Evolutionary conservation across 139 green algal species (phyloP), one percentile per base, ranked within the genome.

Genomic region (Picochlorum sp.): DNA sequence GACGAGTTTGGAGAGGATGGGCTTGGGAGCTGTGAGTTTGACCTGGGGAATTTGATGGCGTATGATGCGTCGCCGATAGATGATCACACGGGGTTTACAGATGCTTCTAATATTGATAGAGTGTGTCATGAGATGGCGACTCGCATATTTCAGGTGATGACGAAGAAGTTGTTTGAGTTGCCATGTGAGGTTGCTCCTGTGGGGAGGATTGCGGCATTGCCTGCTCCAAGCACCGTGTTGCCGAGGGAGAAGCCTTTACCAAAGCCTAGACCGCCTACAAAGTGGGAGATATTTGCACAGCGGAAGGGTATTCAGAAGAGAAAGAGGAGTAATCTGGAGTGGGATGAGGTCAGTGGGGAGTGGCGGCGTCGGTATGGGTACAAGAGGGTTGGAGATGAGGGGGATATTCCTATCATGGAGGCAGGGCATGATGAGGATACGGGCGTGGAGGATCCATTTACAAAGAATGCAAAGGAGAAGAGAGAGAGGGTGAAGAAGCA

Each of bases 261-360:
- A 18, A 89, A 86, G 69, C 77, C 84, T 11, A 85, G 85, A 55
- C 74, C 81, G 3, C 77, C 85, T 20, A 98, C 92, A 9, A 88
- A 86, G 68, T 98, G 92, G 92, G 83, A 98, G 79, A 68, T 86
- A 58, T 98, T 98, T 81, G 92, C 92, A 18, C 70, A 91, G 77
- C 65, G 87, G 64, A 96, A 96, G 80, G 92, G 92, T 62, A 98
- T 98, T 54, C 38, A 87, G 64, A 90, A 87, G 57, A 69, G 55
- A 15, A 98, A 98, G 81, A 82, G 86, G 51, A 86, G 72, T 76
- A 95, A 91, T 77, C 62, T 90, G 44, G 79, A 84, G 62, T 96
- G 74, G 62, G 93, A 98, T 55, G 92, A 98, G 63, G 63, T 69
- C 4, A 50, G 59, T 11, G 57, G 72, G 23, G 86, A 95, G 57